Percentiles rank a stretch among this genome's conserved stretches.
Conservation (phyloP, 2,329 filamentous ascomycete genomes). For the Botryosphaeria dothidea region DNA sequence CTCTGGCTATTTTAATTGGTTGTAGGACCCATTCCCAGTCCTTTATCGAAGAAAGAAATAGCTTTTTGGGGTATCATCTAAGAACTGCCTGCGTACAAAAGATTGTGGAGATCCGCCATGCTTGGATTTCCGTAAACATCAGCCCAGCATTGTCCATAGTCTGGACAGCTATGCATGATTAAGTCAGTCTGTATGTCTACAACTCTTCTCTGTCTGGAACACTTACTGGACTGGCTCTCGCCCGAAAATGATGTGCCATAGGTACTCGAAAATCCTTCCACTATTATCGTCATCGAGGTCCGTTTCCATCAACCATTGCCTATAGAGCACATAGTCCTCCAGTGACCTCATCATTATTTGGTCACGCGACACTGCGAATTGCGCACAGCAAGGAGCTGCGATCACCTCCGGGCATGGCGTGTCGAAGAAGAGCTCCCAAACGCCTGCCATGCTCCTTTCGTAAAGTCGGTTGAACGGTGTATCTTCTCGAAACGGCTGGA, state of each 20-base stretch:
- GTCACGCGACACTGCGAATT: conserved; percentile 35
- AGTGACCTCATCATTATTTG: conserved; percentile 30
- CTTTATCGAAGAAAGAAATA: background rate
- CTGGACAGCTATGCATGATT: conserved; percentile 23
- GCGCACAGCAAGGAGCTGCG: conserved; percentile 21
- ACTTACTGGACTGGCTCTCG: conserved; percentile 26
- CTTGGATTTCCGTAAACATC: conserved; percentile 24
- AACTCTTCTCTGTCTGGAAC: background rate
- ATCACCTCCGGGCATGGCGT: conserved; percentile 22
- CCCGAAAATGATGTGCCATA: conserved; percentile 33
- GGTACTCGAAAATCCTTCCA: conserved; percentile 28
- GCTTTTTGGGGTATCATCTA: background rate
- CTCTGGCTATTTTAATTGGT: too few species aligned
- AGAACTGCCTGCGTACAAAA: background rate
- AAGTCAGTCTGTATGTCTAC: conserved; percentile 15
- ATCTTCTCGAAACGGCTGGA: conserved; percentile 34
- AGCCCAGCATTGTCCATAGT: conserved; percentile 26
- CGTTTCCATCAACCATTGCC: conserved; percentile 29
- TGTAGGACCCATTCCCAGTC: too few species aligned
- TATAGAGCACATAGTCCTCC: conserved; percentile 31
- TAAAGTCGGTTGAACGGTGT: conserved; percentile 22
- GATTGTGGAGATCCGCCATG: background rate
- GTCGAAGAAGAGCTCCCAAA: conserved; percentile 25
- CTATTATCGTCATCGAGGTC: conserved; percentile 30
- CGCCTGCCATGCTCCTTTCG: conserved; percentile 23